phyloP scores from a whole-genome alignment of 1,284 basidiomycete species.

The Trichosporon faecale region DNA sequence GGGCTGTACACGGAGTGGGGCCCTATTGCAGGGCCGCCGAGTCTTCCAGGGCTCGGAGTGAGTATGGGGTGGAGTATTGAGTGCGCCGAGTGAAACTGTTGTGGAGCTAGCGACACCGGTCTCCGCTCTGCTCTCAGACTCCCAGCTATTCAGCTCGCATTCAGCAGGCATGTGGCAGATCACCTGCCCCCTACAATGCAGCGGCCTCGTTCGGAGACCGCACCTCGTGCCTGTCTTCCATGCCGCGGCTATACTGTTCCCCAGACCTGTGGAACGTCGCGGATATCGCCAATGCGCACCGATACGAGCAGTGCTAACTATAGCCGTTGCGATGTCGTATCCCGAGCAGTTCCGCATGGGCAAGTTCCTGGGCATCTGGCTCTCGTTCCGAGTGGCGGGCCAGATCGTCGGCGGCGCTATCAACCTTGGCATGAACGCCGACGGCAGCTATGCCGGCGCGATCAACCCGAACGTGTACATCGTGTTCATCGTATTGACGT shows the following conservation, averaged over 20 bases:
- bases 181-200: too few species aligned
- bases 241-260: too few species aligned
- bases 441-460: conserved; percentile 18
- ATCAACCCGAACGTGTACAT: conserved; percentile 21
- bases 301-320: background rate
- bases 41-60: too few species aligned
- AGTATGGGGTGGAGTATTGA: too few species aligned
- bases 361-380: conserved; percentile 40
- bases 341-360: conserved; percentile 35
- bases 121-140: background rate
- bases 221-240: too few species aligned
- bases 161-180: too few species aligned
- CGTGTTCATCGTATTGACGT: conserved; percentile 42
- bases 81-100: background rate
- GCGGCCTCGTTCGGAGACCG: too few species aligned
- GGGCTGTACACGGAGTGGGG: background rate
- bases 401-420: conserved; percentile 46
- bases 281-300: too few species aligned
- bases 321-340: conserved; percentile 39
- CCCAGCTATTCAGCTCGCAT: background rate
- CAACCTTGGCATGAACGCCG: conserved; percentile 39
- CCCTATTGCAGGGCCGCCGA: background rate
- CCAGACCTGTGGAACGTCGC: too few species aligned
- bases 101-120: background rate
- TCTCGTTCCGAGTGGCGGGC: conserved; percentile 36